Base-by-base conservation (phyloP, 2,329 filamentous ascomycete genomes). In the Monilinia aucupariae region DNA sequence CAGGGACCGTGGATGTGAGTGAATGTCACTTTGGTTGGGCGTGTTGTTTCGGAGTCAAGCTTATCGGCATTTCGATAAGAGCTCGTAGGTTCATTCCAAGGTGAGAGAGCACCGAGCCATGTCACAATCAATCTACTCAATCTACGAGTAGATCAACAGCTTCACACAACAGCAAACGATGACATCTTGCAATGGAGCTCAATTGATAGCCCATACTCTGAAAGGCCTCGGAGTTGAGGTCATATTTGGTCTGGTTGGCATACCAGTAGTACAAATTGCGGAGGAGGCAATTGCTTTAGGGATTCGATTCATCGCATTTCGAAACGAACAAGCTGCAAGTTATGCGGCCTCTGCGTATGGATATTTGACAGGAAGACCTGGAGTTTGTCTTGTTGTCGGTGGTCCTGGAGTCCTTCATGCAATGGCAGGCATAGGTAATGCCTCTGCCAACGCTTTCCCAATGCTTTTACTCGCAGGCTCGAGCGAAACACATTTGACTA, bases 291-390 rank as follows among this genome's bases (percentile, higher is more conserved):
- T 84, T 69, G 78, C 80, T 59, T 73, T 83, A 49, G 82, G 82
- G 0, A 83, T 85, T 65, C 77, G 80, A 37, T 85, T 84, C 71
- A 79, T 85, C 59, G 81, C 78, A 32, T 85, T 84, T 67, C 75
- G 82, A 37, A 85, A 85, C 66, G 82, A 85, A 67, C 82, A 85
- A 71, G 81, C 82, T 13, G 81, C 80, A 39, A 79, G 78, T 66
- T 85, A 85, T 75, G 82, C 82, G 13, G 82, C 82, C 3, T 81
- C 79, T 54, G 80, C 80, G 7, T 84, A 85, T 77, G 82, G 82
- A 17, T 85, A 83, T 67, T 75, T 85, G 67, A 84, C 80, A 3
- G 81, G 81, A 25, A 77, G 71, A 61, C 82, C 82, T 4, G 83
- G 81, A 3, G 79, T 85, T 12, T 84, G 81, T 69, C 75, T 85